phyloP scores from a whole-genome alignment of 1,284 basidiomycete species.

The Anthracocystis walkeri region DNA sequence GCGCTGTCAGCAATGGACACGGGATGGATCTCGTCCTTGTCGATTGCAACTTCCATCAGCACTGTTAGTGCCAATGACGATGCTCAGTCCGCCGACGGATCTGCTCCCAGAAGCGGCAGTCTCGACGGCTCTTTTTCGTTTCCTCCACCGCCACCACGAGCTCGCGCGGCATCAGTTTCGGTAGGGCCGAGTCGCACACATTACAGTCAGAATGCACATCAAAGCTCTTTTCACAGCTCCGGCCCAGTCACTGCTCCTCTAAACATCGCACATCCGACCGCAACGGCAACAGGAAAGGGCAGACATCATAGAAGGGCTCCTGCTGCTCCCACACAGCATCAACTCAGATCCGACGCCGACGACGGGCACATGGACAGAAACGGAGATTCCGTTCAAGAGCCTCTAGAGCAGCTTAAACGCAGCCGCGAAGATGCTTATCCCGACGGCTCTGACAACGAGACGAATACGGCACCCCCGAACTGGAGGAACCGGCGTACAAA shows the following conservation, averaged over 20 bases:
- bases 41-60: slow-evolving; percentile 9
- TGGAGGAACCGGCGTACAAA: background rate
- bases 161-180: background rate
- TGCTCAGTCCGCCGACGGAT: background rate
- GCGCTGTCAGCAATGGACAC: background rate
- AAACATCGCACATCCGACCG: too few relatives aligned
- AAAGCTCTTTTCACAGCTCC: background rate
- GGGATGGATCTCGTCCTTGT: slow-evolving; percentile 22
- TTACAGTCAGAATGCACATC: background rate
- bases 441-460: background rate
- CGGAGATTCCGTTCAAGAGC: slow-evolving; percentile 10
- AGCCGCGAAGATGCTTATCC: background rate
- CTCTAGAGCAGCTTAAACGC: slow-evolving; percentile 21
- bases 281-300: too few relatives aligned
- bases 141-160: slow-evolving; percentile 2
- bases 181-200: background rate
- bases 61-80: background rate
- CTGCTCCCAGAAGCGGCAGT: background rate
- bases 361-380: background rate
- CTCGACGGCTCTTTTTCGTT: background rate
- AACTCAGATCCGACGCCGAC: background rate
- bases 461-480: background rate
- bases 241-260: too few relatives aligned
- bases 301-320: too few relatives aligned
- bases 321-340: too few relatives aligned